A percentile compares a stretch with the other conserved stretches of the same genome.
Evolutionary conservation across 768 basidiomycete species (phyloP).

Genomic region (Rhizopogon vulgaris): DNA sequence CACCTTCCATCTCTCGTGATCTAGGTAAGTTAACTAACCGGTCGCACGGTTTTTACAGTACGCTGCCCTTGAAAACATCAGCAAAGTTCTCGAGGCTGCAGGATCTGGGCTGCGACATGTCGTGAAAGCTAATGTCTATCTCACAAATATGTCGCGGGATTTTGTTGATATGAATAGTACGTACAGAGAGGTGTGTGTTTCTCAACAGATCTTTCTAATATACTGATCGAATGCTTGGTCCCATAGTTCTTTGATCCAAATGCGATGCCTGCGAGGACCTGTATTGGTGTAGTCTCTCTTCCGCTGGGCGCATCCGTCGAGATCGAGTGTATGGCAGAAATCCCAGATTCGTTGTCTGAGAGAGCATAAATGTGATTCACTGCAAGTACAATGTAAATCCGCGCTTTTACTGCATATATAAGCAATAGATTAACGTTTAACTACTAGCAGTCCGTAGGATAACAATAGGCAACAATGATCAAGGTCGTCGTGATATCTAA

Average conservation of each 20-base stretch:
- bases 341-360: background rate
- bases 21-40: background rate
- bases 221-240: background rate
- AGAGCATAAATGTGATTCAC: background rate
- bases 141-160: slow-evolving; percentile 31
- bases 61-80: slow-evolving; percentile 34
- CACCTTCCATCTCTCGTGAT: background rate
- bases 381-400: background rate
- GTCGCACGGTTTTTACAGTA: slow-evolving; percentile 15
- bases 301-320: slow-evolving; percentile 52
- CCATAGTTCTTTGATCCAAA: slow-evolving; percentile 41
- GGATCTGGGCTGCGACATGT: slow-evolving; percentile 32
- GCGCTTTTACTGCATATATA: background rate
- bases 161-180: slow-evolving; percentile 34
- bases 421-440: background rate
- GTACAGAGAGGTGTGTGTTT: slow-evolving; percentile 26
- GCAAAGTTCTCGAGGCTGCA: slow-evolving; percentile 29
- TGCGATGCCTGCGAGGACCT: slow-evolving; percentile 50
- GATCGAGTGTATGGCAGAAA: slow-evolving; percentile 54
- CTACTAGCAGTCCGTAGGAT: background rate
- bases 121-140: slow-evolving; percentile 36
- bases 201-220: background rate
- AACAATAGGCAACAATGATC: background rate
- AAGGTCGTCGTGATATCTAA: background rate
- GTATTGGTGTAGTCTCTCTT: slow-evolving; percentile 48